Conservation (phyloP, 129 eudicot species). For the Lactuca saligna region DNA sequence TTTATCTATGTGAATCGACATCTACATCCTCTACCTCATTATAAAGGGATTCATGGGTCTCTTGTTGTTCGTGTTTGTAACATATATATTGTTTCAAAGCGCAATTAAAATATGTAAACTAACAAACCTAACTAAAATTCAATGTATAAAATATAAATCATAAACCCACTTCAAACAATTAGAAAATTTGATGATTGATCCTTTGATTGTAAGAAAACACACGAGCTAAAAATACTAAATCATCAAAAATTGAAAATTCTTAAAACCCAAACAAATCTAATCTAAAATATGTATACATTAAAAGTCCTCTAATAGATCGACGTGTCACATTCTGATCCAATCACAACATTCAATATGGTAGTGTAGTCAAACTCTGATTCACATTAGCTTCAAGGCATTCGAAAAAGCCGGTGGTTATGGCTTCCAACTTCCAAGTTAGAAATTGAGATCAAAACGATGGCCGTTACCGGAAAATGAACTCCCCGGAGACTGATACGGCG, state of each 20-base stretch:
- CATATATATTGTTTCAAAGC: no score
- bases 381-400: neutral
- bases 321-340: slow-evolving; percentile 13
- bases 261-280: slow-evolving; percentile 5
- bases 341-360: neutral
- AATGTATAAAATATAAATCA: no score
- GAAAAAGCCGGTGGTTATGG: neutral
- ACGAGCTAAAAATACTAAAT: neutral
- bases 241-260: neutral
- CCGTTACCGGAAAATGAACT: slow-evolving; percentile 29
- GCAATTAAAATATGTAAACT: no score
- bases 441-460: slow-evolving; percentile 45
- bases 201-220: neutral
- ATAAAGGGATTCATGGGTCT: no score
- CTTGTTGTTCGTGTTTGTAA: no score
- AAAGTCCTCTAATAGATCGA: neutral
- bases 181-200: neutral
- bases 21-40: no score
- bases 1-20: no score
- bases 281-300: slow-evolving; percentile 18
- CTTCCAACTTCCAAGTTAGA: slow-evolving; percentile 17
- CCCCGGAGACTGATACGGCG: slow-evolving; percentile 39
- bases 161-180: no score
- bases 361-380: neutral
- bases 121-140: neutral